A percentile compares a stretch with the other conserved stretches of the same genome.
Conservation (phyloP, 139 green algal species). For the Closterium sp. region DNA sequence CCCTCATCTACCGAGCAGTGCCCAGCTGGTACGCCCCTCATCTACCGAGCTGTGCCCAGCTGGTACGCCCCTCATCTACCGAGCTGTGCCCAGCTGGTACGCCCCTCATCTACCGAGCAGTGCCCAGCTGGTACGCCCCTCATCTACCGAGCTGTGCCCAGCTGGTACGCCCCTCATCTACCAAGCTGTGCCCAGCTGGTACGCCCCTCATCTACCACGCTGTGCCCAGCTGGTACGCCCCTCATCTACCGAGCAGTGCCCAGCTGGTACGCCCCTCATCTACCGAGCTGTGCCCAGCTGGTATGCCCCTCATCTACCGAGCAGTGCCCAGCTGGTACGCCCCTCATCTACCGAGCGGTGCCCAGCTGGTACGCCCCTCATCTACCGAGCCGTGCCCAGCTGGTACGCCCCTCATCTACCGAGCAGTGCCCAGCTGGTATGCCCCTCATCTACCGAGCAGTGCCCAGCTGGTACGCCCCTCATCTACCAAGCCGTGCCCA, state of each 20-base stretch:
- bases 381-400: too few relatives aligned
- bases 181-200: too few relatives aligned
- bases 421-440: constrained; percentile 90
- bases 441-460: background rate
- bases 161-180: constrained; percentile 64
- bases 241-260: too few relatives aligned
- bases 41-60: too few relatives aligned
- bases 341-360: constrained; percentile 74
- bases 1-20: constrained; percentile 74
- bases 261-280: constrained; percentile 74
- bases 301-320: constrained; percentile 40
- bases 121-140: too few relatives aligned
- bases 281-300: constrained; percentile 88
- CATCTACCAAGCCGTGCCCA: constrained; percentile 81
- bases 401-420: constrained; percentile 73
- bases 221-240: constrained; percentile 83
- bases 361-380: constrained; percentile 76
- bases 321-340: too few relatives aligned
- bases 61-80: constrained; percentile 73
- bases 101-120: background rate
- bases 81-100: constrained; percentile 90
- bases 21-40: constrained; percentile 76
- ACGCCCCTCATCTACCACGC: constrained; percentile 76
- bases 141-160: constrained; percentile 81
- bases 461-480: too few relatives aligned